Evolutionary conservation across 768 basidiomycete genomes (phyloP).

Genomic region (Suillus americanus): DNA sequence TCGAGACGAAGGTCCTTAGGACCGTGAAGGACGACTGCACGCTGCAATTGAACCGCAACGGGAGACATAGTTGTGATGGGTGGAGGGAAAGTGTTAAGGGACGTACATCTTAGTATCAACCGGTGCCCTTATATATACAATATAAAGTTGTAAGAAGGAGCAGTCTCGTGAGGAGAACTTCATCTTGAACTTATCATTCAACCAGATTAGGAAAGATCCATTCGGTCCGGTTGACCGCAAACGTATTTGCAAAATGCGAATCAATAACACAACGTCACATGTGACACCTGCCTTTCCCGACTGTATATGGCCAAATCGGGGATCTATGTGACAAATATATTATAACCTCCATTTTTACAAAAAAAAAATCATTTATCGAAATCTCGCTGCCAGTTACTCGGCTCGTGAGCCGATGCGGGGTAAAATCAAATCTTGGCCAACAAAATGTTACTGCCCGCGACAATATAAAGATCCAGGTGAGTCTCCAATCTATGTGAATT

Average conservation of each 20-base stretch:
- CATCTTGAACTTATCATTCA: conserved; percentile 18
- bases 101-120: conserved; percentile 21
- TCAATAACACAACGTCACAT: conserved; percentile 13
- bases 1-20: conserved; percentile 82
- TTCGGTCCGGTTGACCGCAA: conserved; percentile 35
- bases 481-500: not conserved
- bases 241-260: conserved; percentile 17
- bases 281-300: not conserved
- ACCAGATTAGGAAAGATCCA: conserved; percentile 20
- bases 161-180: conserved; percentile 34
- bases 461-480: conserved; percentile 23
- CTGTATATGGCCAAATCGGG: conserved; percentile 17
- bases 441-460: not conserved
- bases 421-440: conserved; percentile 18
- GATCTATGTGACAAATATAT: conserved; percentile 7
- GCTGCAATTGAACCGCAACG: conserved; percentile 52
- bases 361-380: not conserved
- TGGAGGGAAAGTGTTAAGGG: conserved; percentile 24
- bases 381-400: conserved; percentile 22
- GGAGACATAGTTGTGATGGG: conserved; percentile 38
- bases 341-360: not conserved
- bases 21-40: conserved; percentile 81
- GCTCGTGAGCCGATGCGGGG: conserved; percentile 30
- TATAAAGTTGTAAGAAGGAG: conserved; percentile 32
- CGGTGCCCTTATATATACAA: conserved; percentile 17